phyloP scores from a whole-genome alignment of 257 asterid genomes.

The Handroanthus guayacan region DNA sequence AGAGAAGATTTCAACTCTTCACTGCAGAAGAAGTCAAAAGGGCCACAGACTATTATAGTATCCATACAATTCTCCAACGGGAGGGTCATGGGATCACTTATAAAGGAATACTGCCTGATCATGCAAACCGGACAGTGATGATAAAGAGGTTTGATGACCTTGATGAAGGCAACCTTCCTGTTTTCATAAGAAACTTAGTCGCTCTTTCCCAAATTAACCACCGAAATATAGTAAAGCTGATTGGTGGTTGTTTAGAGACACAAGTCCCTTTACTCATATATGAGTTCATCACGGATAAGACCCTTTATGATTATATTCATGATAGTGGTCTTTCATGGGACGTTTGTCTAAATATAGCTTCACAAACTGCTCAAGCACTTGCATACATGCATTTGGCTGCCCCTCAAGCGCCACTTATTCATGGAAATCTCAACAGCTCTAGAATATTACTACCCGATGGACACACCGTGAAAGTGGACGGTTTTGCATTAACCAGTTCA shows the following conservation, averaged over 20 bases:
- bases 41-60: constrained; percentile 40
- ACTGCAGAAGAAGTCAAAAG: constrained; percentile 39
- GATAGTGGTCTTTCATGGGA: constrained; percentile 39
- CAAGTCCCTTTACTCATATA: constrained; percentile 35
- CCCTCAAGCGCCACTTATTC: background rate
- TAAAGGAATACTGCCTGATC: constrained; percentile 29
- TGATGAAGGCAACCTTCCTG: constrained; percentile 21
- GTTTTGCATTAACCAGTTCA: background rate
- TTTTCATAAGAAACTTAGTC: constrained; percentile 32
- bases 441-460: constrained; percentile 29
- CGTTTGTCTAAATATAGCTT: constrained; percentile 31
- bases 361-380: constrained; percentile 34
- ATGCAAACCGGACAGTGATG: constrained; percentile 1
- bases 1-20: constrained; percentile 21
- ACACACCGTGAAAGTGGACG: constrained; percentile 33
- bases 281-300: constrained; percentile 19
- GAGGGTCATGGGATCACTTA: constrained; percentile 26
- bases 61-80: background rate
- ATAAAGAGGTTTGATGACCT: constrained; percentile 12
- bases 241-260: constrained; percentile 46
- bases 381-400: constrained; percentile 35
- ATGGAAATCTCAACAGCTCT: constrained; percentile 37
- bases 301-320: constrained; percentile 35
- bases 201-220: constrained; percentile 35
- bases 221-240: constrained; percentile 40